Evolutionary conservation across 176 grass and related monocot genomes (phyloP).

Genomic region (Aegilops umbellulata): DNA sequence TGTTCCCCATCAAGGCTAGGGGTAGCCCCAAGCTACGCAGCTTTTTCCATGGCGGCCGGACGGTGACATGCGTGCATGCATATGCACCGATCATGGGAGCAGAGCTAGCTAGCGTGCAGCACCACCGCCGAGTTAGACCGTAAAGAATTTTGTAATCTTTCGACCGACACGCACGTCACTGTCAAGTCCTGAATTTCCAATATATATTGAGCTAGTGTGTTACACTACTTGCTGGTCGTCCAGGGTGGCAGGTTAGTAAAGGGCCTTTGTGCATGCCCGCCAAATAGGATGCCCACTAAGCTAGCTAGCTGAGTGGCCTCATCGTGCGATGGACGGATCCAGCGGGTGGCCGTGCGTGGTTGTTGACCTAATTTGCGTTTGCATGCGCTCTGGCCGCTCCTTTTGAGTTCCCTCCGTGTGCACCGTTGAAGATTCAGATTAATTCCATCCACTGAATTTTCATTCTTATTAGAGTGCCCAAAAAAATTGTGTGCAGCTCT

Average conservation of each 20-base stretch:
- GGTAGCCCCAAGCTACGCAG: neutral
- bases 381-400: neutral
- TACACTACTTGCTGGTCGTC: neutral
- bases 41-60: slow-evolving; percentile 18
- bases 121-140: neutral
- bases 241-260: slow-evolving; percentile 13
- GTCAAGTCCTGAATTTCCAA: slow-evolving; percentile 3
- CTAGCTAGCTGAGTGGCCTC: neutral
- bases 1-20: slow-evolving; percentile 10
- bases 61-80: slow-evolving; percentile 2
- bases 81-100: neutral
- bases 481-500: no score
- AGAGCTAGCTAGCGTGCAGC: neutral
- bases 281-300: slow-evolving; percentile 25
- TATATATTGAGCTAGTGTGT: neutral
- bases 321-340: neutral
- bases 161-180: neutral
- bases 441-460: neutral
- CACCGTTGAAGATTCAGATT: neutral
- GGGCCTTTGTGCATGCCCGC: slow-evolving; percentile 12
- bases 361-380: neutral
- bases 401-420: neutral
- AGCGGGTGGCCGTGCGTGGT: neutral
- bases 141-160: slow-evolving; percentile 8
- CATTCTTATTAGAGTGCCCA: neutral